Percentiles rank a stretch among this genome's conserved stretches.
Evolutionary conservation across 2,329 filamentous ascomycete genomes (phyloP).

Genomic region (Fusarium concolor): DNA sequence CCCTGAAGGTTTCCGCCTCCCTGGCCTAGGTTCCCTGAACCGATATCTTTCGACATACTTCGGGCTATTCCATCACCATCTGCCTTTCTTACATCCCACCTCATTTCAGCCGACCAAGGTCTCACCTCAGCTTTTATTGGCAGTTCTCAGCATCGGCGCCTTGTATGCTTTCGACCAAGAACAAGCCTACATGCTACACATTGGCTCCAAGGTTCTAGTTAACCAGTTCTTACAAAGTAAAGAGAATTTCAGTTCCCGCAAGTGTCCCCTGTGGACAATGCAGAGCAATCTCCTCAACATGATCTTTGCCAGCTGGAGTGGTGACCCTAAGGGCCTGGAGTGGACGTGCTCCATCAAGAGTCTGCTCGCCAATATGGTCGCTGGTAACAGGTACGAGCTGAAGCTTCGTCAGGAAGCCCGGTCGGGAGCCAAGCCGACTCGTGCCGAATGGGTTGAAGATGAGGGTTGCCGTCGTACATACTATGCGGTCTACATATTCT

Average conservation of each 20-base stretch:
- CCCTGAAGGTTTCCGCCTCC: slow-evolving; percentile 89
- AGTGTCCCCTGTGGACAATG: slow-evolving; percentile 98
- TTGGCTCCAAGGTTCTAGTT: slow-evolving; percentile 95
- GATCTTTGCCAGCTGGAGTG: slow-evolving; percentile 99
- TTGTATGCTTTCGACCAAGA: slow-evolving; percentile 98
- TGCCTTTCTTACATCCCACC: slow-evolving; percentile 93
- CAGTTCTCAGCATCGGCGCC: slow-evolving; percentile 93
- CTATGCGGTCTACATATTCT: slow-evolving; percentile 99
- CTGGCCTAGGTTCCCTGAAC: slow-evolving; percentile 83
- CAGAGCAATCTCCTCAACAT: slow-evolving; percentile 97
- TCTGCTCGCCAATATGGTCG: slow-evolving; percentile 97
- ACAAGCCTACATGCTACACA: slow-evolving; percentile 95
- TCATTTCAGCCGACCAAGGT: slow-evolving; percentile 86
- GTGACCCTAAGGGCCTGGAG: slow-evolving; percentile 95
- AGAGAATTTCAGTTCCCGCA: slow-evolving; percentile 97
- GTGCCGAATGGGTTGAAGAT: slow-evolving; percentile 94
- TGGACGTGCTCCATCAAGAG: slow-evolving; percentile 99
- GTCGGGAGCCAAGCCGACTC: slow-evolving; percentile 78
- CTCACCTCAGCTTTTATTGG: slow-evolving; percentile 85
- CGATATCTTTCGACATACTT: slow-evolving; percentile 96
- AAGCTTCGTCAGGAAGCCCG: slow-evolving; percentile 93
- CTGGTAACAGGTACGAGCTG: slow-evolving; percentile 94
- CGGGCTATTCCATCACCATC: slow-evolving; percentile 94
- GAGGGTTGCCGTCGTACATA: slow-evolving; percentile 97
- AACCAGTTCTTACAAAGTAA: slow-evolving; percentile 98